Evolutionary conservation across 768 basidiomycete species (phyloP).

Genomic region (Boletus edulis): DNA sequence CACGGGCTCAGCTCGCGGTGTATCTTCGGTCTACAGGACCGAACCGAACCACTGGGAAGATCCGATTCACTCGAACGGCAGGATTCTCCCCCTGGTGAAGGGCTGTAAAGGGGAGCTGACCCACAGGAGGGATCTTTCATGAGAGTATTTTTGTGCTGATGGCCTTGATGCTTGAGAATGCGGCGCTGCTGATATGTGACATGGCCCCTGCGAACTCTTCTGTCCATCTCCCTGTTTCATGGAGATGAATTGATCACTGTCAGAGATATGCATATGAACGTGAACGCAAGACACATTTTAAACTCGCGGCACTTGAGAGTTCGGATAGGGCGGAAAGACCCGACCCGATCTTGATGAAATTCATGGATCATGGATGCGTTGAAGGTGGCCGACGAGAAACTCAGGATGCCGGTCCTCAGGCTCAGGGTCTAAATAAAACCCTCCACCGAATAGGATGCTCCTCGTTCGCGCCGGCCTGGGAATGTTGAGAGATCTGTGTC

Average conservation of each 20-base stretch:
- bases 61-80: not conserved
- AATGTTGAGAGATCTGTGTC: not conserved
- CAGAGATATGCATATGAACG: conserved; percentile 1
- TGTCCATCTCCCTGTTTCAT: conserved; percentile 18
- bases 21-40: not conserved
- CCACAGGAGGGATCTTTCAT: not conserved
- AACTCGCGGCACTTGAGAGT: conserved; percentile 8
- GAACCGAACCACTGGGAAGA: too few relatives aligned
- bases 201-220: conserved; percentile 12
- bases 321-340: not conserved
- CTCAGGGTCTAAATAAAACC: not conserved
- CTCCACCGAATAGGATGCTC: not conserved
- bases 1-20: not conserved
- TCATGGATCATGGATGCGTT: too few relatives aligned
- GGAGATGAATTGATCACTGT: conserved; percentile 16
- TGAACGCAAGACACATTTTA: conserved; percentile 2
- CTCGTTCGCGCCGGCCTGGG: not conserved
- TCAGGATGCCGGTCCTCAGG: not conserved
- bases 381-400: not conserved
- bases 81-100: conserved; percentile 7
- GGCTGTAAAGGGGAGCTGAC: not conserved
- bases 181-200: conserved; percentile 11
- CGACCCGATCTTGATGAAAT: not conserved
- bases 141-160: conserved; percentile 9
- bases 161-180: conserved; percentile 3